Conservation (phyloP, 345 rosid species). For the Pelargonium nanum region DNA sequence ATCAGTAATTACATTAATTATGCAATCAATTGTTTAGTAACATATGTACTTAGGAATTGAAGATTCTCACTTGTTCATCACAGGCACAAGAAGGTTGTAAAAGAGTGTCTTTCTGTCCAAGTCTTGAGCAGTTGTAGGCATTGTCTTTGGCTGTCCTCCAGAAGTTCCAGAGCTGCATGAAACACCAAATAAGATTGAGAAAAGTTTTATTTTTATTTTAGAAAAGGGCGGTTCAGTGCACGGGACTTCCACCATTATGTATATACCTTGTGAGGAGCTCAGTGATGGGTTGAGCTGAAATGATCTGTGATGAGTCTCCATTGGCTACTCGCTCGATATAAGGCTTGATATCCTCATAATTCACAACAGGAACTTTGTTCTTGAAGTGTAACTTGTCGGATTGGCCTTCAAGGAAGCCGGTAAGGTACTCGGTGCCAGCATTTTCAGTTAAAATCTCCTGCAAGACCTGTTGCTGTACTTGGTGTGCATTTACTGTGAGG, state of each 20-base stretch:
- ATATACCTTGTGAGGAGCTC: constrained; percentile 89
- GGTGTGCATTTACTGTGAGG: constrained; percentile 51
- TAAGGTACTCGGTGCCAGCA: constrained; percentile 54
- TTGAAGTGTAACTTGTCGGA: constrained; percentile 43
- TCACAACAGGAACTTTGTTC: constrained; percentile 63
- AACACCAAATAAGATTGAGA: not conserved
- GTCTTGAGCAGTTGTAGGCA: constrained; percentile 93
- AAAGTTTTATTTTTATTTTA: no score
- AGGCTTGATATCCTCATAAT: constrained; percentile 65
- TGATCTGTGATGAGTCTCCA: constrained; percentile 56
- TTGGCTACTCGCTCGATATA: constrained; percentile 73
- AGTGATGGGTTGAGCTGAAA: constrained; percentile 69
- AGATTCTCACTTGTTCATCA: constrained; percentile 66
- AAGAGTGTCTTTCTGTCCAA: constrained; percentile 77
- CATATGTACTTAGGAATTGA: no score
- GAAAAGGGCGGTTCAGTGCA: no score
- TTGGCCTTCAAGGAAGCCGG: constrained; percentile 35
- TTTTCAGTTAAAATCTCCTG: constrained; percentile 48
- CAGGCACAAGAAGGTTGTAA: constrained; percentile 82
- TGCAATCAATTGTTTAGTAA: no score
- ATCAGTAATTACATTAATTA: not conserved
- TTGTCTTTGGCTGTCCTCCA: constrained; percentile 78
- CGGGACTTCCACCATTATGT: no score
- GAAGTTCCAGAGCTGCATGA: constrained; percentile 86
- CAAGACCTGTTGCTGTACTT: constrained; percentile 48